Base-by-base conservation (phyloP, 805 yeast species). In the Candida caryicola region DNA sequence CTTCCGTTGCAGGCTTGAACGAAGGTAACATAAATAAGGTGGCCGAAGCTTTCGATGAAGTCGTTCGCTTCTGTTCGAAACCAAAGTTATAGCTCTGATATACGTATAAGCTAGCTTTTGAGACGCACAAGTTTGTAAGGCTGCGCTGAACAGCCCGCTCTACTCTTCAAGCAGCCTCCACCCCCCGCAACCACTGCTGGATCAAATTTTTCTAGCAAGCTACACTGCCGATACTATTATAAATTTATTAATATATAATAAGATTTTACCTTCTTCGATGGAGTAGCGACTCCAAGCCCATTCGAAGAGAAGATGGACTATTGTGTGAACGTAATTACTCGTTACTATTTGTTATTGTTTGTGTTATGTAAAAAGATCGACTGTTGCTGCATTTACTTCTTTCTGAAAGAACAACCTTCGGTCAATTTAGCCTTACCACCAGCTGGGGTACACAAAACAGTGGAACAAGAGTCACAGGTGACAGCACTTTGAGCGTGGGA, bases 401-500 rank as follows among this genome's bases (percentile, higher is more conserved):
- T 87, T 85, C 98, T 89, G 93, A 89, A 93, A 64, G 99, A 93
- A 70, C 95, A 86, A 74, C 99, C 99, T 79, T 95, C 99, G 60
- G 98, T 89, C 72, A 93, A 82, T 77, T 85, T 89, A 68, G 98
- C 97, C 82, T 93, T 93, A 81, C 99, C 99, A 81, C 99, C 99
- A 57, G 97, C 85, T 71, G 99, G 99, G 66, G 93, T 84, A 78
- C 98, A 90, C 69, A 93, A 85, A 54, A 93, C 97, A 56, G 96
- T 88, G 57, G 98, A 83, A 79, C 99, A 93, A 41, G 95, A 82
- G 68, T 95, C 98, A 82, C 99, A 93, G 66, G 96, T 85, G 65
- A 93, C 99, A 64, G 97, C 98, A 63, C 99, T 93, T 81, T 93
- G 99, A 58, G 99, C 98, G 76, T 93, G 99, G 53, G 98, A 91